Conservation (phyloP, 2,329 filamentous ascomycete species). For the Colletotrichum godetiae region DNA sequence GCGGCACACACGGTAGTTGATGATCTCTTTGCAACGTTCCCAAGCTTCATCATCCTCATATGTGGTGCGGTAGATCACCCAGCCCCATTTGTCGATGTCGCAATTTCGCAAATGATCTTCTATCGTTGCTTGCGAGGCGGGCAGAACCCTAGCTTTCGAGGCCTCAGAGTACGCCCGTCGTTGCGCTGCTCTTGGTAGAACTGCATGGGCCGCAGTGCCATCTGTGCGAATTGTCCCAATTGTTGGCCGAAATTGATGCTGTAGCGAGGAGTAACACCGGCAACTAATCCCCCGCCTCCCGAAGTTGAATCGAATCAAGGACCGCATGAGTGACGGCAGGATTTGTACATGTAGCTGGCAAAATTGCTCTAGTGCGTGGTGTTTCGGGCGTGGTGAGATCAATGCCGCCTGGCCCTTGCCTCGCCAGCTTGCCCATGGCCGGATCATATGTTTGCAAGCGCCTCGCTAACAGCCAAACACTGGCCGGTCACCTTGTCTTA, state of each 20-base stretch:
- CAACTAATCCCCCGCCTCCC: background rate
- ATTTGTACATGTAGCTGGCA: background rate
- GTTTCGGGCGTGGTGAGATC: background rate
- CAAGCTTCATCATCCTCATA: background rate
- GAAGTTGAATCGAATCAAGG: background rate
- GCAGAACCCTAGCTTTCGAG: background rate
- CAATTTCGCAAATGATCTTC: background rate
- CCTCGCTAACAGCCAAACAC: background rate
- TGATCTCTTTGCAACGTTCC: background rate
- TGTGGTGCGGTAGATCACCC: background rate
- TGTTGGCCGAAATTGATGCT: background rate
- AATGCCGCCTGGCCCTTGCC: background rate
- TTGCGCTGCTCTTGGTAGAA: background rate
- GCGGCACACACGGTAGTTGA: background rate
- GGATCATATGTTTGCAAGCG: background rate
- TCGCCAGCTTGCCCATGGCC: background rate
- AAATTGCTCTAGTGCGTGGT: background rate
- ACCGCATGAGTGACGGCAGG: background rate
- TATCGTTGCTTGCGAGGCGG: background rate
- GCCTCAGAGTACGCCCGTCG: background rate
- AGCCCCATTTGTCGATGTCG: background rate
- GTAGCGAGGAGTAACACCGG: background rate
- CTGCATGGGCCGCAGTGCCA: background rate
- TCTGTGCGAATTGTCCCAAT: background rate
- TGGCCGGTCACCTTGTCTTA: background rate